Base-by-base conservation (phyloP, 2,329 filamentous ascomycete genomes). In the Aschersonia sp. region DNA sequence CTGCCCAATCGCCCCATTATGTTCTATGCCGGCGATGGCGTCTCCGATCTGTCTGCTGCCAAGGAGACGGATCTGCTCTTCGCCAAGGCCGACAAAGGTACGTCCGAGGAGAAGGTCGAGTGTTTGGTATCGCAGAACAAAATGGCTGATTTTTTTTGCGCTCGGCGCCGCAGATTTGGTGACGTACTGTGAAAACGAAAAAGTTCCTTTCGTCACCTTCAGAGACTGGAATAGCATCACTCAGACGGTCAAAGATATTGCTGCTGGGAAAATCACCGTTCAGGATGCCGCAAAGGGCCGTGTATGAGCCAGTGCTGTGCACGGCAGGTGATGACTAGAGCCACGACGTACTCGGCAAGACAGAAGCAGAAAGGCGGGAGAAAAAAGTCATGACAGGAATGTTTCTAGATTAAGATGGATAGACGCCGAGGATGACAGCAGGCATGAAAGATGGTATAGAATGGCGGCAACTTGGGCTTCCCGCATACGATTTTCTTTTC, bases 21-120 rank as follows among this genome's bases (percentile, higher is more conserved):
- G 68, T 88, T 97, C 64, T 98, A 98, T 59, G 91, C 92, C 32
- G 92, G 92, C 50, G 91, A 97, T 58, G 91, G 91, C 45, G 88
- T 96, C 4, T 94, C 86, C 3, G 91, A 97, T 62, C 72, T 97
- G 47, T 94, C 86, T 30, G 92, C 91, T 6, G 91, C 92, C 3
- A 81, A 84, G 56, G 89, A 97, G 72, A 95, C 89, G 2, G 89
- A 97, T 63, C 68, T 97, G 47, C 73, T 97, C 38, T 97, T 97
- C 60, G 91, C 91, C 47, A 96, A 96, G 74, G 83, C 85, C 54
- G 91, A 88, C 29, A 82, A 87, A 63, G 86, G 85, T 88, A 69
- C 57, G 73, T 59, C 38, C 9, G 44, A n/a, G 9, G n/a, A 20
- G 28, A 10, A 9, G 43, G 28, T 9, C 30, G 7, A n/a, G 29